Evolutionary conservation across 768 basidiomycete species (phyloP), one percentile per base, ranked within the genome.

Genomic region (Termitomyces sp.): DNA sequence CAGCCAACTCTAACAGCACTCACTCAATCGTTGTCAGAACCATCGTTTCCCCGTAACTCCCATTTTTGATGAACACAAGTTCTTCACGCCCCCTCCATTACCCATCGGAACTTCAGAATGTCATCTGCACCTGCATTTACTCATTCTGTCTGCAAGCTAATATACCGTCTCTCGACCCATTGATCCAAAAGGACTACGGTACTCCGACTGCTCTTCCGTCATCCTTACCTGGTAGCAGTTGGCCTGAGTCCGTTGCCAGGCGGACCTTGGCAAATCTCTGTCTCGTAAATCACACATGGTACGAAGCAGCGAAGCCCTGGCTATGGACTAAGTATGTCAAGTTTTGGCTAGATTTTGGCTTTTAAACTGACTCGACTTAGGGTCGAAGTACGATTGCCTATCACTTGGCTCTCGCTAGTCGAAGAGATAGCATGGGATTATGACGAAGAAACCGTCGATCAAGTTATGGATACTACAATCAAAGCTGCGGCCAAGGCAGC

Each of bases 271-370:
- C 82, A 5, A 84, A 70, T 62, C 84, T 93, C 44, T 90, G 87
- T 63, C 80, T 89, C 59, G 89, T 91, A 43, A 89, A 84, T 64
- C 87, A 76, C 64, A 78, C 83, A 3, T 93, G 89, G 87, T 83
- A 84, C 65, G 80, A 83, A 30, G 91, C 89, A 1, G 89, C 91
- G n/a, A 87, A 86, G 62, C 91, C 91, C 0, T 94, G 87, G 89
- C 74, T 94, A 5, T 94, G 91, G 91, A 82, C 81, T 56, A 84
- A 84, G 76, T 78, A 56, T 57, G 76, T 66, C 17, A 37, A n/a
- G 37, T 12, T 31, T 37, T 15, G 37, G 12, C 48, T 59, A 31
- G 45, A 50, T 58, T 50, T 46, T 21, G 31, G 14, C 31, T 46
- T 46, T 10, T 26, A 28, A 7, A 41, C 35, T 58, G 14, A 41